Evolutionary conservation across 1,284 basidiomycete genomes (phyloP).

Genomic region (Polyporus tsugae): DNA sequence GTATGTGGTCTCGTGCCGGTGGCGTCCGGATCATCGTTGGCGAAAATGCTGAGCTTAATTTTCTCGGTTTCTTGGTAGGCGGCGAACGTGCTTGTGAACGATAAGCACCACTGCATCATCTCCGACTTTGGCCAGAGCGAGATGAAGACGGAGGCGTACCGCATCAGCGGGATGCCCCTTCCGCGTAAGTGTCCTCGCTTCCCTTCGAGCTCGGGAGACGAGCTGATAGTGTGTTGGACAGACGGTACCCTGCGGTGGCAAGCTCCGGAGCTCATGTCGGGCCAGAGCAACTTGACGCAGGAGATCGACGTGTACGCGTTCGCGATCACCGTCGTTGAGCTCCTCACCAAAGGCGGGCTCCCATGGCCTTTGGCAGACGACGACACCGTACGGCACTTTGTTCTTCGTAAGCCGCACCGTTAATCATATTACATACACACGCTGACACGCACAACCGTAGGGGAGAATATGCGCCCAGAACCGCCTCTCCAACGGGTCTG

Average conservation of each 20-base stretch:
- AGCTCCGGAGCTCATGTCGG: constrained; percentile 74
- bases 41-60: background rate
- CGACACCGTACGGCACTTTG: constrained; percentile 61
- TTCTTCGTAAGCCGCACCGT: constrained; percentile 57
- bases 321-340: constrained; percentile 75
- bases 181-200: constrained; percentile 55
- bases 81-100: constrained; percentile 77
- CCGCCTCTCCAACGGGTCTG: constrained; percentile 49
- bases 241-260: constrained; percentile 76
- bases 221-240: constrained; percentile 29
- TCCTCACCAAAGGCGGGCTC: constrained; percentile 66
- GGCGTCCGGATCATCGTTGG: background rate
- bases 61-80: constrained; percentile 50
- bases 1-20: constrained; percentile 42
- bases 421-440: constrained; percentile 1
- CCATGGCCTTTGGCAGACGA: constrained; percentile 73
- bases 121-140: constrained; percentile 84
- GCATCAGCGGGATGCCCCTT: constrained; percentile 59
- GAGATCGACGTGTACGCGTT: constrained; percentile 79
- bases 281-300: constrained; percentile 57
- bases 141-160: constrained; percentile 74
- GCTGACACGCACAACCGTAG: constrained; percentile 43
- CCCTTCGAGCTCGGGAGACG: no score
- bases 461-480: constrained; percentile 61
- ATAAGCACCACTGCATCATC: constrained; percentile 70